Percentiles rank a stretch among this genome's conserved stretches.
phyloP scores from a whole-genome alignment of 2,329 filamentous ascomycete genomes.

The Sporothrix phasma region DNA sequence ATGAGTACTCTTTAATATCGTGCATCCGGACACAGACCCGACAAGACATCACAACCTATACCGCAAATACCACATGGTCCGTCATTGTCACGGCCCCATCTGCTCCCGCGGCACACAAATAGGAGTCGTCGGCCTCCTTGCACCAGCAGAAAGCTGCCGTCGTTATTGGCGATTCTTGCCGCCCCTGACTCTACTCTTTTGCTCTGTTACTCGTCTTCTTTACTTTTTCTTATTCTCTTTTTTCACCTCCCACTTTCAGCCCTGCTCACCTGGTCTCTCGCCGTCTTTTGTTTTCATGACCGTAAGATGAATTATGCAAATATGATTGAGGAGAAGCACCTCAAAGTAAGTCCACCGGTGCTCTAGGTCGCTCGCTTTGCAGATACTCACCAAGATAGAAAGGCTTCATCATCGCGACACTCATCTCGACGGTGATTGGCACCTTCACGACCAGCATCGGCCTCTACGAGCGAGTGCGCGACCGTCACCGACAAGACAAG shows the following conservation, averaged over 20 bases:
- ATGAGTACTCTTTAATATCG: neutral
- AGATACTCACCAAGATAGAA: constrained; percentile 22
- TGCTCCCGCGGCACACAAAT: neutral
- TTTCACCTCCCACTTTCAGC: neutral
- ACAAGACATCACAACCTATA: neutral
- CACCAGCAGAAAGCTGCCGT: neutral
- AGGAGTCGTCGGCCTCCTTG: neutral
- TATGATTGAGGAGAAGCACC: constrained; percentile 29
- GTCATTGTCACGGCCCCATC: neutral
- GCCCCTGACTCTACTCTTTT: neutral
- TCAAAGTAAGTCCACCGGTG: constrained; percentile 24
- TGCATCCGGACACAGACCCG: neutral
- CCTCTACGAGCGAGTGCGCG: constrained; percentile 29
- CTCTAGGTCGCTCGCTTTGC: neutral
- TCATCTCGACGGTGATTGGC: constrained; percentile 30
- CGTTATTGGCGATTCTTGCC: neutral
- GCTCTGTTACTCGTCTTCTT: neutral
- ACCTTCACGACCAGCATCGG: constrained; percentile 30
- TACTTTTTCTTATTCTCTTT: neutral
- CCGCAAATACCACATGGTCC: neutral
- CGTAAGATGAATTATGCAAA: constrained; percentile 25
- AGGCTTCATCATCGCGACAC: constrained; percentile 31
- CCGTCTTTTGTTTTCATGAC: neutral
- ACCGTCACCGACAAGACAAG: constrained; percentile 26
- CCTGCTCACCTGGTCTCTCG: neutral